phyloP scores from a whole-genome alignment of 257 asterid genomes.

The Thymus mandschuricus region DNA sequence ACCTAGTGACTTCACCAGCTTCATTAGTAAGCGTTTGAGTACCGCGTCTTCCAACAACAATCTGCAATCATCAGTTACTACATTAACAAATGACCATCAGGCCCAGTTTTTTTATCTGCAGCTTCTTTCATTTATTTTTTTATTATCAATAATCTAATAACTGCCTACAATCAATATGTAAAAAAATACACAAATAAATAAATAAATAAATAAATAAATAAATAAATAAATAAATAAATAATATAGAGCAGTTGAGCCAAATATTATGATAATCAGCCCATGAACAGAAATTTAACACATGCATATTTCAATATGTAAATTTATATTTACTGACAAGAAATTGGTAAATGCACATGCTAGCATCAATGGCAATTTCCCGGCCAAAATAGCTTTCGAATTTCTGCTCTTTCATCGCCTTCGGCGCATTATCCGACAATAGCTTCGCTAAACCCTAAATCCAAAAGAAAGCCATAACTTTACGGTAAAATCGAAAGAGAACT shows the following conservation, averaged over 20 bases:
- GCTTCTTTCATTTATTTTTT: not conserved
- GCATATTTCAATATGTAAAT: not conserved
- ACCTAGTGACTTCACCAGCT: constrained; percentile 96
- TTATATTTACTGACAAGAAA: constrained; percentile 51
- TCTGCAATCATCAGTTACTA: constrained; percentile 43
- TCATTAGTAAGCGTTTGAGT: constrained; percentile 85
- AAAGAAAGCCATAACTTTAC: not conserved
- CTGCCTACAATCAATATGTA: too few relatives aligned
- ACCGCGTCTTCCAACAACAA: constrained; percentile 86
- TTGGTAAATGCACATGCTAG: constrained; percentile 91
- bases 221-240: not conserved
- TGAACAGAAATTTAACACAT: not conserved
- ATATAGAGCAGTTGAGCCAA: not conserved
- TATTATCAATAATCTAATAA: too few relatives aligned
- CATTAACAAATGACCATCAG: constrained; percentile 1
- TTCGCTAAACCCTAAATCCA: constrained; percentile 76
- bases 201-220: too few relatives aligned
- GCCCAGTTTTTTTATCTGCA: not conserved
- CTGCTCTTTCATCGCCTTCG: constrained; percentile 73
- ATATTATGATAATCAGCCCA: not conserved
- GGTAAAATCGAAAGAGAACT: not conserved
- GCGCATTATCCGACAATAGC: constrained; percentile 80
- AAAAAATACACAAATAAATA: too few relatives aligned
- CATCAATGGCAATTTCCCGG: constrained; percentile 88
- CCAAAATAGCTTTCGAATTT: constrained; percentile 83